Evolutionary conservation across 306 rosid genomes (phyloP).

Genomic region (Prunus kanzakura): DNA sequence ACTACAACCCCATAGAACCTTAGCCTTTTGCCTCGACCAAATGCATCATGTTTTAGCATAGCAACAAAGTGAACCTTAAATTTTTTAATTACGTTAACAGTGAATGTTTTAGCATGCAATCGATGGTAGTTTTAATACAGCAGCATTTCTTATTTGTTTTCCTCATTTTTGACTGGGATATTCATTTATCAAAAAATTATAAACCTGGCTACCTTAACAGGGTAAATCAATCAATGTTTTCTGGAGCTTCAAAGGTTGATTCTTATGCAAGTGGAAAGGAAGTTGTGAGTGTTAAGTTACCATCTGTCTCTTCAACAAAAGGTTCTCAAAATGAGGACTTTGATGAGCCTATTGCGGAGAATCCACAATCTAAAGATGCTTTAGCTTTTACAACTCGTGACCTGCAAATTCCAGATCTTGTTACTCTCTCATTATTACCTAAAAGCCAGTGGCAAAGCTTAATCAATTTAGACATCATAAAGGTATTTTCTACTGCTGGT

Average conservation of each 20-base stretch:
- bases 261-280: conserved; percentile 82
- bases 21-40: neutral
- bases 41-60: neutral
- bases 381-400: conserved; percentile 30
- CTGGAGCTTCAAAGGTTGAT: conserved; percentile 59
- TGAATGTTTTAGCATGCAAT: neutral
- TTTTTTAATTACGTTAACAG: neutral
- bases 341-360: conserved; percentile 27
- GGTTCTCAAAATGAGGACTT: conserved; percentile 46
- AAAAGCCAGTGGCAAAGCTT: conserved; percentile 97
- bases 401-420: conserved; percentile 78
- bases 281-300: conserved; percentile 70
- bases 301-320: conserved; percentile 60
- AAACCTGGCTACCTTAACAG: conserved; percentile 39
- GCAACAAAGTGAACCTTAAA: neutral
- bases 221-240: conserved; percentile 66
- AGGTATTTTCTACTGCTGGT: conserved; percentile 50
- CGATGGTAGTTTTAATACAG: neutral
- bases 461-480: conserved; percentile 83
- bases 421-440: conserved; percentile 84
- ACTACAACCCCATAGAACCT: neutral
- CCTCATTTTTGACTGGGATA: neutral
- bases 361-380: conserved; percentile 36
- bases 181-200: neutral
- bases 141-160: neutral